Percentiles rank a stretch among this genome's conserved stretches.
These are phyloP conservation scores for Paratinospora sagittata DNA, from an alignment of 164 flowering plant species.

Conservation along the genomic window DNA sequence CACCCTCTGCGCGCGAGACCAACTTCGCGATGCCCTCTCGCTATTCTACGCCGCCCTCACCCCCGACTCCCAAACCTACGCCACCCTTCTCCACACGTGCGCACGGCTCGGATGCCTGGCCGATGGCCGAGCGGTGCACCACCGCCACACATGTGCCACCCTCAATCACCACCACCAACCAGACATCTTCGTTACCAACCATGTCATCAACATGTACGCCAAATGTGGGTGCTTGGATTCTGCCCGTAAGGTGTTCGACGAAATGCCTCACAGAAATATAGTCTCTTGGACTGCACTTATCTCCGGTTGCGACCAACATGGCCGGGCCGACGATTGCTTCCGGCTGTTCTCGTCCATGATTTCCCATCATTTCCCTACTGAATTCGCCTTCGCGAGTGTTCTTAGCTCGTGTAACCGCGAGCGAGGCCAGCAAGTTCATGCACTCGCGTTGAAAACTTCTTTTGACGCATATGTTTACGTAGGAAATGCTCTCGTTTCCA, in stretches of 20 bases:
- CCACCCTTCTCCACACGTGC: conserved; percentile 42
- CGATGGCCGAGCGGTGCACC: conserved; percentile 41
- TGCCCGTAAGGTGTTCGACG: conserved; percentile 54
- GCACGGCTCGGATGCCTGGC: conserved; percentile 30
- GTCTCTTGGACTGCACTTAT: conserved; percentile 72
- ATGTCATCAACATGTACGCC: conserved; percentile 52
- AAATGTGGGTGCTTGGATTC: conserved; percentile 42
- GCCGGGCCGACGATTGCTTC: conserved; percentile 34
- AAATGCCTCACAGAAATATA: conserved; percentile 60
- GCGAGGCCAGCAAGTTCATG: conserved; percentile 62
- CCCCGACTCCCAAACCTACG: conserved; percentile 27
- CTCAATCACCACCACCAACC: conserved; percentile 14
- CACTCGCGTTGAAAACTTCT: conserved; percentile 43
- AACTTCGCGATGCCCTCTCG: conserved; percentile 34
- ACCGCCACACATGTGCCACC: no score
- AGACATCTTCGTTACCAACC: conserved; percentile 41
- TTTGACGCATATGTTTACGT: conserved; percentile 49
- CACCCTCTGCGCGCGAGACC: conserved; percentile 26
- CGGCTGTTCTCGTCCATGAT: conserved; percentile 41
- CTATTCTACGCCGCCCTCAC: conserved; percentile 29
- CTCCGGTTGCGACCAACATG: conserved; percentile 52
- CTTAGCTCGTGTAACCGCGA: conserved; percentile 38
- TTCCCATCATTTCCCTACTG: conserved; percentile 39
- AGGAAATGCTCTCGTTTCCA: conserved; percentile 65
- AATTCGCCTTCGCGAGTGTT: conserved; percentile 54